phyloP scores from a whole-genome alignment of 305 asterid genomes.

The Fraxinus paxiana region DNA sequence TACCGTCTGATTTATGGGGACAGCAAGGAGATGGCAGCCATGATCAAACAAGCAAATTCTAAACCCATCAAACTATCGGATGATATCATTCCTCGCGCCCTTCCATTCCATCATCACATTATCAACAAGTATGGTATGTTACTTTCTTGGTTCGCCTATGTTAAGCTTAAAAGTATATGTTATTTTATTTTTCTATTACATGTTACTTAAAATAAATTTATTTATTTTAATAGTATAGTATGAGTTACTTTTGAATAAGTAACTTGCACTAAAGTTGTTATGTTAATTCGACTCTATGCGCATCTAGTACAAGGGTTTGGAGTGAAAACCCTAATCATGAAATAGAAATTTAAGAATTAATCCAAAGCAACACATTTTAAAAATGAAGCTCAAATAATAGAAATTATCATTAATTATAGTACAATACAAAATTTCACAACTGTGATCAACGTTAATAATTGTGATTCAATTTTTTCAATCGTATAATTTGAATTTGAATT shows the following conservation, averaged over 20 bases:
- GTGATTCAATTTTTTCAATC: no score
- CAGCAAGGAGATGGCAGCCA: conserved; percentile 41
- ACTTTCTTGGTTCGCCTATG: neutral
- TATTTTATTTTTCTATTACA: neutral
- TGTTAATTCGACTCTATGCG: no score
- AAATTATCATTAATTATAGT: neutral
- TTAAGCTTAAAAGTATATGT: neutral
- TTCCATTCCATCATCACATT: conserved; percentile 43
- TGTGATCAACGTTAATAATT: no score
- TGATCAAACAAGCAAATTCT: conserved; percentile 39
- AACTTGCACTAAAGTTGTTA: neutral
- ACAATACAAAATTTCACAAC: no score
- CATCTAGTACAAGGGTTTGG: neutral
- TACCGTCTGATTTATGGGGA: conserved; percentile 47
- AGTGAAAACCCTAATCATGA: neutral
- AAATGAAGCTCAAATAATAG: no score
- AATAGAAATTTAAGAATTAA: neutral
- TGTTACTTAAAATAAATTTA: neutral
- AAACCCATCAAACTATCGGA: conserved; percentile 44
- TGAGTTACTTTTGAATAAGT: neutral
- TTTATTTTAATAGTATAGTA: neutral
- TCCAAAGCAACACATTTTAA: neutral
- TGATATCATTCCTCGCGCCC: conserved; percentile 38
- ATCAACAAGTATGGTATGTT: conserved; percentile 43
- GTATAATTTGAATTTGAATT: no score